Conservation (phyloP, 1,284 basidiomycete species). For the Wolfiporia cocos region DNA sequence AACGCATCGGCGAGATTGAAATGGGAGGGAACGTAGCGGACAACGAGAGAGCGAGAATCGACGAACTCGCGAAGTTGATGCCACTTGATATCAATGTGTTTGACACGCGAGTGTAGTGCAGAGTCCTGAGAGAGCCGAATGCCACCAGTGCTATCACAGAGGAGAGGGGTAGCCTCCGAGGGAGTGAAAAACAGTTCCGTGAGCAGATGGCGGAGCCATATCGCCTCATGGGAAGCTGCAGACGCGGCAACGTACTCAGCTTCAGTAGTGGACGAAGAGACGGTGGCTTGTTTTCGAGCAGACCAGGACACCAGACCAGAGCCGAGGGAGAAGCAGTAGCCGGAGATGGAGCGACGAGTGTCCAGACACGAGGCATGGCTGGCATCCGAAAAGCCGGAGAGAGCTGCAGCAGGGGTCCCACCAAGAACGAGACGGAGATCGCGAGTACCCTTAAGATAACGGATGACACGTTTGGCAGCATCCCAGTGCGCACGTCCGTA, state of each 20-base stretch:
- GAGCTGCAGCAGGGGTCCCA: constrained; percentile 9
- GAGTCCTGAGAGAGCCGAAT: constrained; percentile 10
- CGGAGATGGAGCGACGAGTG: constrained; percentile 14
- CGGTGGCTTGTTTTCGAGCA: constrained; percentile 23
- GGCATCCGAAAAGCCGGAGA: constrained; percentile 36
- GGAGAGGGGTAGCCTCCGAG: constrained; percentile 3
- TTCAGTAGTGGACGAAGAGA: constrained; percentile 24
- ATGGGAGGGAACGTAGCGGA: constrained; percentile 4
- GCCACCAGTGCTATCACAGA: constrained; percentile 12
- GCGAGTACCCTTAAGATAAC: constrained; percentile 22
- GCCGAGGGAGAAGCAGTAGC: constrained; percentile 24
- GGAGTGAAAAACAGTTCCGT: constrained; percentile 1
- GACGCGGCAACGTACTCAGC: constrained; percentile 21
- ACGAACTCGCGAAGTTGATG: constrained; percentile 13
- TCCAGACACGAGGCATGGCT: constrained; percentile 12
- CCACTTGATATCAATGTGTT: constrained; percentile 16
- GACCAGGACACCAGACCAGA: constrained; percentile 24
- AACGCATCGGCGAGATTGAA: constrained; percentile 14
- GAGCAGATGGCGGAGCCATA: constrained; percentile 17
- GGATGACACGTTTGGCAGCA: constrained; percentile 17
- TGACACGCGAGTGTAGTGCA: constrained; percentile 10
- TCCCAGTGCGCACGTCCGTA: constrained; percentile 16
- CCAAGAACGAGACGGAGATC: constrained; percentile 9
- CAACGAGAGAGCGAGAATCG: background rate
- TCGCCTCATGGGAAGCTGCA: constrained; percentile 15